phyloP scores from a whole-genome alignment of 2,329 filamentous ascomycete species.

The Ramularia endophylla region DNA sequence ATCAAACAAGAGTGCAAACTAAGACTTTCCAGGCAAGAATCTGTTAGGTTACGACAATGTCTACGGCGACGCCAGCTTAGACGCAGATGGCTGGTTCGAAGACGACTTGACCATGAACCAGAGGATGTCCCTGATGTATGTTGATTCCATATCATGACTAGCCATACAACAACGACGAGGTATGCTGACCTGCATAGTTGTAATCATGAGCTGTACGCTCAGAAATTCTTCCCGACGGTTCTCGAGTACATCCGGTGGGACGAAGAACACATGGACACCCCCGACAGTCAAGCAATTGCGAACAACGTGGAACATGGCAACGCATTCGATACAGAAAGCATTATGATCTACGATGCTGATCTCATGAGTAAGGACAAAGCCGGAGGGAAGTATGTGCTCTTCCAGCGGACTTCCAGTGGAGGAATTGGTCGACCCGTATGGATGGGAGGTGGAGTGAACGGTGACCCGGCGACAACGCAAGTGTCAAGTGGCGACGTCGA shows the following conservation, averaged over 20 bases:
- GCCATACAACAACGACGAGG: background rate
- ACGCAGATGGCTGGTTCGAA: constrained; percentile 5
- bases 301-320: constrained; percentile 2
- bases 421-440: background rate
- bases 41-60: constrained; percentile 8
- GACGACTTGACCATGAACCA: background rate
- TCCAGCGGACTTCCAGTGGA: background rate
- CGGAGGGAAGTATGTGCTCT: constrained; percentile 4
- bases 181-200: background rate
- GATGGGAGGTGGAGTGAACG: constrained; percentile 6
- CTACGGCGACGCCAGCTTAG: background rate
- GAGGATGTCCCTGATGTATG: background rate
- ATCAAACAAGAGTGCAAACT: no score
- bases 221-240: constrained; percentile 6
- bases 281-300: background rate
- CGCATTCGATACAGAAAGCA: constrained; percentile 10
- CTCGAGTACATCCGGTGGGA: constrained; percentile 3
- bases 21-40: no score
- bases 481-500: constrained; percentile 5
- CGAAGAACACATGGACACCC: background rate
- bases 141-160: background rate
- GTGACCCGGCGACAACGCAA: constrained; percentile 1
- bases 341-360: constrained; percentile 10
- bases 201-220: constrained; percentile 3
- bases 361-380: background rate